Base-by-base conservation (phyloP, 768 basidiomycete genomes). In the Amanita rubescens region DNA sequence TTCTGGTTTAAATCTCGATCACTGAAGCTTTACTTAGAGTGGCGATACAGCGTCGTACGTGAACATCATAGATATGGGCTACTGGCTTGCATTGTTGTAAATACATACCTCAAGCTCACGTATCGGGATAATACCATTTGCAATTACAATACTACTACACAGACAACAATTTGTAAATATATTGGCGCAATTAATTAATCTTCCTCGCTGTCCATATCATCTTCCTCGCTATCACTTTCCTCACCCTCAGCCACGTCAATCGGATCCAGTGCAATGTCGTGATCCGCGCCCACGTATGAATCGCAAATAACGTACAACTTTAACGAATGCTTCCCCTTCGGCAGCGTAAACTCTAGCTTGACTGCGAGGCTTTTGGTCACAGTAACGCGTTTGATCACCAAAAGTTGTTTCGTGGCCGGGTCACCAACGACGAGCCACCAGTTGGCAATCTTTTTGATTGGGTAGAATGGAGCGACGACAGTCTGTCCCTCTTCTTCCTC, bases 351-450 rank as follows among this genome's bases (percentile, higher is more conserved):
- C 66, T 97, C 92, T 39, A 99, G 81, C 63, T 93, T 93, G 57
- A 89, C 85, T 15, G 74, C 72, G n/a, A 97, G 78, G 59, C 67
- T 85, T 73, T 79, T 94, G 81, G 76, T 90, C 76, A 93, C 81
- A 0, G 95, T 95, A 27, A 97, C 90, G 39, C 86, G 86, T 74
- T 96, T 95, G 71, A 84, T 74, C 70, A 90, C 75, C 4, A 92
- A 84, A 11, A 99, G 74, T 60, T 92, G 87, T 34, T 84, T 81
- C n/a, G 81, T 84, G 32, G 73, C 73, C 5, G 85, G 76, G 49
- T 94, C 89, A n/a, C 92, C 93, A 11, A 97, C 77, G 44, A 98
- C 94, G 32, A 97, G 78, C 94, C 94, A 98, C 95, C 94, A 98
- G 62, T 93, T 94, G 53, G 89, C 83, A 68, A 92, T 80, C 75